Percentiles rank a stretch among this genome's conserved stretches.
phyloP scores from a whole-genome alignment of 352 stramenopile species.

The Globisporangium polare region DNA sequence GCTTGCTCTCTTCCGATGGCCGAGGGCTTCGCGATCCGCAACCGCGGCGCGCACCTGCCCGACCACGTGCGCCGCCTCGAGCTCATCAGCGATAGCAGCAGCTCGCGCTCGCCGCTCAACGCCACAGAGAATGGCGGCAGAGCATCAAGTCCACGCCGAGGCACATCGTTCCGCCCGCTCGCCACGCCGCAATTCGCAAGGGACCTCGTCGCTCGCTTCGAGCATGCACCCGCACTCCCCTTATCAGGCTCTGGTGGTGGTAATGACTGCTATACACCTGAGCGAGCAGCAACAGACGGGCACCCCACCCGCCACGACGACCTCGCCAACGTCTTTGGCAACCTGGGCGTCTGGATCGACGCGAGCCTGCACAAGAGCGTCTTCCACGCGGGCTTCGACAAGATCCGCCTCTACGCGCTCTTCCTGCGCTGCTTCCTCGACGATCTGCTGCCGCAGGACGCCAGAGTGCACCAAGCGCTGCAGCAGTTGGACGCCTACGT shows the following conservation, averaged over 20 bases:
- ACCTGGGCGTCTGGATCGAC: constrained; percentile 42
- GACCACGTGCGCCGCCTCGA: constrained; percentile 33
- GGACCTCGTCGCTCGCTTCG: background rate
- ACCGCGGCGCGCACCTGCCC: constrained; percentile 28
- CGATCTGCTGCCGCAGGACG: constrained; percentile 21
- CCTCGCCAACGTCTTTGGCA: constrained; percentile 26
- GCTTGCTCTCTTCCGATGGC: too few relatives aligned
- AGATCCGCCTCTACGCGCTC: constrained; percentile 26
- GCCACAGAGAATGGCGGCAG: background rate
- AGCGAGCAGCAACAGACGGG: background rate
- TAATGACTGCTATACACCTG: background rate
- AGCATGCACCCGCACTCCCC: background rate
- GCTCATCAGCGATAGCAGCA: constrained; percentile 15
- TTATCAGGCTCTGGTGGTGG: too few relatives aligned
- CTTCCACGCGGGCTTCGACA: constrained; percentile 31
- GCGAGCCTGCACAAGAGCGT: constrained; percentile 12
- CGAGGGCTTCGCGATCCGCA: constrained; percentile 23
- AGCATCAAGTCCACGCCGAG: too few relatives aligned
- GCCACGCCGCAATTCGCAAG: constrained; percentile 1
- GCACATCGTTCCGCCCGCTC: constrained; percentile 6
- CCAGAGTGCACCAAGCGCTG: constrained; percentile 2
- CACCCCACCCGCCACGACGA: background rate
- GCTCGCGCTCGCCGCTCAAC: background rate
- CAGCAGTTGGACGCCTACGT: constrained; percentile 27
- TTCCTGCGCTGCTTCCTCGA: constrained; percentile 26